Evolutionary conservation across 1,284 basidiomycete species (phyloP).

Genomic region (Pholiota adiposa): DNA sequence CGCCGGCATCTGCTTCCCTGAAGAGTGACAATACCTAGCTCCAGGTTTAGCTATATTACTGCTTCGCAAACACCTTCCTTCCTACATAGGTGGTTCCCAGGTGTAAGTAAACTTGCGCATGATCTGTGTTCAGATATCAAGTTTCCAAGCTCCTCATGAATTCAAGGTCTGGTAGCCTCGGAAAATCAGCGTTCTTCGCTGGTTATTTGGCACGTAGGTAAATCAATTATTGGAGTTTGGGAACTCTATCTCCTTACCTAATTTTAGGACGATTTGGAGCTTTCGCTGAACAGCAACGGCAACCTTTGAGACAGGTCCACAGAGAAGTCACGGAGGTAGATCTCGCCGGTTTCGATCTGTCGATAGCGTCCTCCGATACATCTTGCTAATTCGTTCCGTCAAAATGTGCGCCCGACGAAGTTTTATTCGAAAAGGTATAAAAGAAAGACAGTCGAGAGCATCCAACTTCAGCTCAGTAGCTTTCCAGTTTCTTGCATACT

Average conservation of each 20-base stretch:
- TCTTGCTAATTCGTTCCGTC: background rate
- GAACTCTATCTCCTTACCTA: background rate
- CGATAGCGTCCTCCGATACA: background rate
- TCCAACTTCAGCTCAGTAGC: background rate
- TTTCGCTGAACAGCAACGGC: background rate
- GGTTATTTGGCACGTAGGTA: background rate
- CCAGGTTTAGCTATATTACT: background rate
- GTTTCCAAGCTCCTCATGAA: no score
- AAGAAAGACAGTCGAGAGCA: background rate
- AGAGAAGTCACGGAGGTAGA: background rate
- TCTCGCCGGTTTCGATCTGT: conserved; percentile 4
- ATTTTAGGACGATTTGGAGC: background rate
- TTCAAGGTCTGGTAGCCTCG: no score
- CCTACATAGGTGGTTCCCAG: no score
- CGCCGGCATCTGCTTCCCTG: background rate
- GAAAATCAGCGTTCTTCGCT: background rate
- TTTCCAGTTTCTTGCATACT: background rate
- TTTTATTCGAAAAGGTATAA: background rate
- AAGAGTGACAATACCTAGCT: background rate
- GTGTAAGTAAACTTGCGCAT: no score
- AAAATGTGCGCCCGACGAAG: background rate
- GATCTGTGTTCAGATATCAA: no score
- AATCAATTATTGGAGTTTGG: background rate
- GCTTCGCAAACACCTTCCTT: background rate
- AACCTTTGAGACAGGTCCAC: background rate